Evolutionary conservation across 2,329 filamentous ascomycete genomes (phyloP), one percentile per base, ranked within the genome.

Genomic region (Cordyceps javanica): DNA sequence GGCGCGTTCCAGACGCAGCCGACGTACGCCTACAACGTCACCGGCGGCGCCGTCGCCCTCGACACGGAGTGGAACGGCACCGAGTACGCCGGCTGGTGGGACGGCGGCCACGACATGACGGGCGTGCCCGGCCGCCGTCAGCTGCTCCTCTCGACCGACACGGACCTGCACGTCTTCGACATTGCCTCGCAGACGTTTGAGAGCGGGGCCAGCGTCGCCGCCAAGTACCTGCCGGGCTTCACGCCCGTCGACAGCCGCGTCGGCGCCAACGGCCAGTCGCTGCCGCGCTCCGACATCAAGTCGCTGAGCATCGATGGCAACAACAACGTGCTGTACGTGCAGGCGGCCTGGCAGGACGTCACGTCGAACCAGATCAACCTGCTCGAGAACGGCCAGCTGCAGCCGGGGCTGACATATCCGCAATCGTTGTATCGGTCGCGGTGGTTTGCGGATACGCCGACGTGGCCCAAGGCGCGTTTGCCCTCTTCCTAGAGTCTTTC

Each of bases 401-500:
- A 53, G 23, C 39, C 49, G 26, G 55, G 8, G 26, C 10, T 58
- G 39, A 25, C n/a, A n/a, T 58, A 52, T 16, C 21, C 41, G 9
- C 55, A 53, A 23, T 10, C 28, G 19, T 9, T 58, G 41, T 58
- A 58, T 32, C 38, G 49, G 13, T 19, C 55, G 23, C 38, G 55
- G 39, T 52, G 48, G 48, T 58, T 58, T 30, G 48, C 55, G 7
- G 55, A 58, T 23, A 46, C 49, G 30, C 55, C 55, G 14, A 32
- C 48, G 32, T 58, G 55, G 55, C 55, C 55, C 48, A 58, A 58
- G 55, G 55, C 55, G 2, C 48, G 55, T 26, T 5, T 56, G 34
- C 54, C 44, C 5, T 25, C 44, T 5, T 41, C 54, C 2, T 50
- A 49, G 32, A 16, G 3, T 2, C 11, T 32, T 9, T 10, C 16